Percentiles rank a stretch among this genome's conserved stretches.
phyloP scores from a whole-genome alignment of 192 early-diverging fungal species.

The Linnemannia hyalina region DNA sequence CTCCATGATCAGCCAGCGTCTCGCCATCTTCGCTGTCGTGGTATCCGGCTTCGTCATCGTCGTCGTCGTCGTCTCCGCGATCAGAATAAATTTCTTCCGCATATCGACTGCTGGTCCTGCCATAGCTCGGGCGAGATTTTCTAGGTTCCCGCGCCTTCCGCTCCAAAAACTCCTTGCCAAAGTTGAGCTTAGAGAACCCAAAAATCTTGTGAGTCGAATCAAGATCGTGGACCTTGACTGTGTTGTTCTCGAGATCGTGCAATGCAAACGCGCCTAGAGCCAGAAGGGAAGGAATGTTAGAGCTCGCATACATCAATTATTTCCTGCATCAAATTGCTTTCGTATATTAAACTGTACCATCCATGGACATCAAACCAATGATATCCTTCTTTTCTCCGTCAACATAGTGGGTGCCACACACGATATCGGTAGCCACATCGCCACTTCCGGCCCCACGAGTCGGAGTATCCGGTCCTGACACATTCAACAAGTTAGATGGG shows the following conservation, averaged over 20 bases:
- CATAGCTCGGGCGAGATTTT: constrained; percentile 3
- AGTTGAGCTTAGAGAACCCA: constrained; percentile 63
- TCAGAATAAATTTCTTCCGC: constrained; percentile 11
- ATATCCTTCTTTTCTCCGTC: constrained; percentile 55
- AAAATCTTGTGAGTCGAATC: constrained; percentile 71
- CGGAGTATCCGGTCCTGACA: constrained; percentile 29
- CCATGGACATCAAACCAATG: constrained; percentile 68
- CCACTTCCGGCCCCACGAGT: constrained; percentile 16
- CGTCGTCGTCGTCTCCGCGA: constrained; percentile 20
- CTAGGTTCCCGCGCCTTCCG: not conserved
- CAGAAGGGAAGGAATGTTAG: not conserved
- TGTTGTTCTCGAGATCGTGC: constrained; percentile 62
- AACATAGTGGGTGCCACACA: constrained; percentile 55
- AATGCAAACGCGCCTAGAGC: constrained; percentile 61
- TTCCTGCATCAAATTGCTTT: not conserved
- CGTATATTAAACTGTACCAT: constrained; percentile 54
- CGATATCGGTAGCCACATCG: constrained; percentile 62
- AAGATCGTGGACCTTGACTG: constrained; percentile 60
- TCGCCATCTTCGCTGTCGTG: not conserved
- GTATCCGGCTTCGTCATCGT: constrained; percentile 12
- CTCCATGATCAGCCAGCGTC: not conserved
- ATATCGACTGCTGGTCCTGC: constrained; percentile 7
- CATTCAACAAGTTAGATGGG: not conserved
- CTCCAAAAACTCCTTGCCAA: constrained; percentile 29
- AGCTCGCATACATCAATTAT: not conserved